These are phyloP conservation scores for Xylaria cubensis DNA, from an alignment of 495 filamentous ascomycete species.

Conservation along the genomic window DNA sequence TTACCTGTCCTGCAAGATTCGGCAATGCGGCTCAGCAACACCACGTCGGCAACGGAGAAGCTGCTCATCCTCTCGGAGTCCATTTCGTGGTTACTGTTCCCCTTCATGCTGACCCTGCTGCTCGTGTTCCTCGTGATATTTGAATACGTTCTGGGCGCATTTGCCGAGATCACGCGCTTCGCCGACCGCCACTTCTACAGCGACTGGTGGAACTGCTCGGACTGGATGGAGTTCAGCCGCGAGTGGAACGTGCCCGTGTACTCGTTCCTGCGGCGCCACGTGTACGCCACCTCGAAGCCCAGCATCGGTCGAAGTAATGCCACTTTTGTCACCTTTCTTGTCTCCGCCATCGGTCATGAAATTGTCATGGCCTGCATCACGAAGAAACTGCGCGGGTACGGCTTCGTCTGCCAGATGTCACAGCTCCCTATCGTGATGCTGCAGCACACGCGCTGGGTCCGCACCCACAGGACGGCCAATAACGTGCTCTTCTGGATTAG, in stretches of 20 bases:
- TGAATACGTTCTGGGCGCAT: constrained; percentile 93
- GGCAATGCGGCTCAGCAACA: constrained; percentile 65
- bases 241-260: constrained; percentile 99
- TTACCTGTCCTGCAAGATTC: constrained; percentile 86
- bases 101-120: constrained; percentile 95
- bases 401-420: constrained; percentile 92
- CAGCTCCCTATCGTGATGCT: constrained; percentile 93
- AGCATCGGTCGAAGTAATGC: constrained; percentile 79
- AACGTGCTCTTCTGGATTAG: constrained; percentile 94
- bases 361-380: constrained; percentile 98
- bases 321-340: constrained; percentile 89
- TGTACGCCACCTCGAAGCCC: constrained; percentile 80
- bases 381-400: constrained; percentile 94
- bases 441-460: constrained; percentile 79
- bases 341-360: constrained; percentile 88
- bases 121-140: constrained; percentile 97
- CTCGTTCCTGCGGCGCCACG: constrained; percentile 92
- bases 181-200: constrained; percentile 95
- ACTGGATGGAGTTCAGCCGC: constrained; percentile 95
- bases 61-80: constrained; percentile 85
- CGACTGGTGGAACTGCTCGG: constrained; percentile 92
- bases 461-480: constrained; percentile 77
- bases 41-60: constrained; percentile 66
- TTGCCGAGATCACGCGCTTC: constrained; percentile 93
- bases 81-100: constrained; percentile 93